Percentiles rank a stretch among this genome's conserved stretches.
Evolutionary conservation across 176 grass and related monocot species (phyloP).

Genomic region (Zea mays): DNA sequence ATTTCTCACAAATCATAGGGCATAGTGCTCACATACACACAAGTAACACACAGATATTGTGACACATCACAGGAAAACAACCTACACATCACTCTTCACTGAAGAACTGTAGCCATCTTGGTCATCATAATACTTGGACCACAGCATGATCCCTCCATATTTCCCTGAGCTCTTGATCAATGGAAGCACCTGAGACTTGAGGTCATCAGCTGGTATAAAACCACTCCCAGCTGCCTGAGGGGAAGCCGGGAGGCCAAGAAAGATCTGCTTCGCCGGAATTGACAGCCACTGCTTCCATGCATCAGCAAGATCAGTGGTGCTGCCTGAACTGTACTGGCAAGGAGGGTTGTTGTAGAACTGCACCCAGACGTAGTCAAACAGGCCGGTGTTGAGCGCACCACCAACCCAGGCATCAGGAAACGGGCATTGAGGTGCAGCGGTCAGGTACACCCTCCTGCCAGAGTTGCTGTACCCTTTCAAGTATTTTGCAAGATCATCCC

Average conservation of each 20-base stretch:
- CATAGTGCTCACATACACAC: neutral
- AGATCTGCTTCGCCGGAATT: slow-evolving; percentile 37
- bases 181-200: slow-evolving; percentile 52
- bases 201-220: slow-evolving; percentile 54
- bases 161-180: slow-evolving; percentile 46
- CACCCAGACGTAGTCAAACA: slow-evolving; percentile 51
- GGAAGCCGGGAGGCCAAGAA: slow-evolving; percentile 53
- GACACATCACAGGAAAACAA: neutral
- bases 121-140: slow-evolving; percentile 71
- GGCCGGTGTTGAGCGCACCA: slow-evolving; percentile 44
- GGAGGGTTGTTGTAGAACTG: slow-evolving; percentile 53
- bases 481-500: slow-evolving; percentile 63
- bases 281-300: slow-evolving; percentile 58
- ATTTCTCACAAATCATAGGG: neutral
- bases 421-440: slow-evolving; percentile 49
- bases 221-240: slow-evolving; percentile 53
- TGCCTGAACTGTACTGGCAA: slow-evolving; percentile 37
- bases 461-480: slow-evolving; percentile 47
- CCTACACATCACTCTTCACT: slow-evolving; percentile 52
- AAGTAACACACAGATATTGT: neutral
- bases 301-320: slow-evolving; percentile 25
- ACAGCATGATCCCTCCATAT: slow-evolving; percentile 71
- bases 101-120: slow-evolving; percentile 53
- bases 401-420: slow-evolving; percentile 57
- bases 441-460: slow-evolving; percentile 46